A percentile compares a stretch with the other conserved stretches of the same genome.
These are phyloP conservation scores for Collariella sp. DNA, from an alignment of 495 filamentous ascomycete species.

Conservation along the genomic window DNA sequence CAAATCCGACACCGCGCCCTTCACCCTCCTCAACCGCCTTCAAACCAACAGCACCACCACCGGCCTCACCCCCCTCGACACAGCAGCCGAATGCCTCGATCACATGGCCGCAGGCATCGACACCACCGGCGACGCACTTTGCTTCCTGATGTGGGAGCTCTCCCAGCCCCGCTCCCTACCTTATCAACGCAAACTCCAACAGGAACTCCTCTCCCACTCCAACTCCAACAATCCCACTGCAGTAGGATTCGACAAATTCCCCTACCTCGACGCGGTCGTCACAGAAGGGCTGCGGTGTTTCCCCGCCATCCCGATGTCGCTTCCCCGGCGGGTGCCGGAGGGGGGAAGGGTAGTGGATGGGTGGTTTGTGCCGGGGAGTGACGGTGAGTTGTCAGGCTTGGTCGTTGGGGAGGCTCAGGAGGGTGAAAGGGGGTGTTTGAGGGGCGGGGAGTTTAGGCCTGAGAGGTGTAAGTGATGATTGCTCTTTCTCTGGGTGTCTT, in stretches of 20 bases:
- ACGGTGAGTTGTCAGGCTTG: conserved; percentile 49
- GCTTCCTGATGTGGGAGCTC: conserved; percentile 59
- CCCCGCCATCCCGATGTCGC: conserved; percentile 58
- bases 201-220: conserved; percentile 37
- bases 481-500: too few species aligned
- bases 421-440: conserved; percentile 45
- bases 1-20: conserved; percentile 29
- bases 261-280: conserved; percentile 54
- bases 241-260: conserved; percentile 42
- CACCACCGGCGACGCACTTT: conserved; percentile 56
- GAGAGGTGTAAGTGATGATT: too few species aligned
- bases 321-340: conserved; percentile 51
- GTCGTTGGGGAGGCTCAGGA: conserved; percentile 45
- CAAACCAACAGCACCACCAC: conserved; percentile 17
- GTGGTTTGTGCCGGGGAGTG: conserved; percentile 41
- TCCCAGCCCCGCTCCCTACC: conserved; percentile 42
- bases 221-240: too few species aligned
- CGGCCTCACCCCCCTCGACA: conserved; percentile 31
- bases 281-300: conserved; percentile 51
- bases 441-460: conserved; percentile 47
- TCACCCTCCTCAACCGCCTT: conserved; percentile 40
- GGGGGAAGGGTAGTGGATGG: conserved; percentile 44
- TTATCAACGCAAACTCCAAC: conserved; percentile 40
- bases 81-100: conserved; percentile 42
- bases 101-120: conserved; percentile 57